A percentile compares a stretch with the other conserved stretches of the same genome.
Evolutionary conservation across 176 grass and related monocot genomes (phyloP).

Genomic region (Eleusine indica): DNA sequence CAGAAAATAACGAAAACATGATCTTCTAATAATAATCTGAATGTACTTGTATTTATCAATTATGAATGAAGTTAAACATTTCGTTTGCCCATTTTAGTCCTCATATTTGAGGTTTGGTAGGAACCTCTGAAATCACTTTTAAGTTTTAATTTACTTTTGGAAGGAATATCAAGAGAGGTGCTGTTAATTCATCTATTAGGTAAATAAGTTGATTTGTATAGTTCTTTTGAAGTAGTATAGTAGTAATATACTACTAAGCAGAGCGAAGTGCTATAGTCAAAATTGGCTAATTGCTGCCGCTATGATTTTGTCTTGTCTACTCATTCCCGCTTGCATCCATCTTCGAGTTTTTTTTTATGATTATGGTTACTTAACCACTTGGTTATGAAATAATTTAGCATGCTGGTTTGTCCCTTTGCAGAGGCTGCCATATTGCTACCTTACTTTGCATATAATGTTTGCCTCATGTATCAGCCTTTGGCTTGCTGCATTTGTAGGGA

Average conservation of each 20-base stretch:
- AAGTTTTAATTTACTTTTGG: background rate
- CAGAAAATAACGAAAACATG: too few species aligned
- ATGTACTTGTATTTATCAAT: too few species aligned
- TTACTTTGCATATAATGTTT: conserved; percentile 20
- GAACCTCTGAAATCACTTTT: background rate
- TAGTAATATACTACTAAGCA: background rate
- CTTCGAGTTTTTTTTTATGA: background rate
- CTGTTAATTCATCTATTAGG: background rate
- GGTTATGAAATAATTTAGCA: background rate
- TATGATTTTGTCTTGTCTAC: background rate
- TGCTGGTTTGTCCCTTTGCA: background rate
- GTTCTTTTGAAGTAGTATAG: background rate
- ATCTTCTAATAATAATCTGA: too few species aligned
- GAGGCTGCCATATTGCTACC: background rate
- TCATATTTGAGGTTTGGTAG: background rate
- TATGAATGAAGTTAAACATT: background rate
- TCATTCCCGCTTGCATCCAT: background rate
- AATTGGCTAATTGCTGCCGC: background rate
- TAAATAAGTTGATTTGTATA: background rate
- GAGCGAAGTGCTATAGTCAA: background rate
- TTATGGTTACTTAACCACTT: background rate
- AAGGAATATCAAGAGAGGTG: background rate
- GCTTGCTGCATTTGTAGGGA: conserved; percentile 57
- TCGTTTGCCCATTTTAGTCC: background rate
- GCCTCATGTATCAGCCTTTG: background rate